Conservation (phyloP, 176 grass and related monocot species). For the Chrysopogon serrulatus region DNA sequence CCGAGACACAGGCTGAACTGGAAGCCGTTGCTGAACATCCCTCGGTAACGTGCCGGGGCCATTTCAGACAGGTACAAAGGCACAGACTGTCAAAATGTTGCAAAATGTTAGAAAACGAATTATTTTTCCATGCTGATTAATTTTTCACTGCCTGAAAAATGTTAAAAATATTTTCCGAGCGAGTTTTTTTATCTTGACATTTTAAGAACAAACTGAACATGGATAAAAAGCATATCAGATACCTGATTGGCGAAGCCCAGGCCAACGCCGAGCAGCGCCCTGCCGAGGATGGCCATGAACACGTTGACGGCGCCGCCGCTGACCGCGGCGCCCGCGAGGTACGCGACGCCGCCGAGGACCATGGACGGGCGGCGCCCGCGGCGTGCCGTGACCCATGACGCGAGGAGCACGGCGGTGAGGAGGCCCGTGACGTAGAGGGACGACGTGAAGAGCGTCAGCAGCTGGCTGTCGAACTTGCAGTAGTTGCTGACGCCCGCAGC, state of each 20-base stretch:
- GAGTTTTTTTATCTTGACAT: too few species aligned
- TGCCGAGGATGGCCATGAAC: constrained; percentile 60
- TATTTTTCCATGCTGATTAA: background rate
- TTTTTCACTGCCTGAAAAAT: background rate
- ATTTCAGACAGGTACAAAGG: constrained; percentile 58
- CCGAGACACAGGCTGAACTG: constrained; percentile 39
- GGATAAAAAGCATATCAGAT: too few species aligned
- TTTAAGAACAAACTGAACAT: too few species aligned
- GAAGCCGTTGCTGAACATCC: constrained; percentile 60
- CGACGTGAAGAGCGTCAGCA: too few species aligned
- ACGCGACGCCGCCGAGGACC: constrained; percentile 50
- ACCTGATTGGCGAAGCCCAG: constrained; percentile 57
- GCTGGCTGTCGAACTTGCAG: constrained; percentile 91
- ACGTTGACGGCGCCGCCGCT: constrained; percentile 44
- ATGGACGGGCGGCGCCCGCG: constrained; percentile 50
- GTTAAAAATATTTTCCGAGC: too few species aligned
- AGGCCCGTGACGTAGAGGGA: constrained; percentile 63
- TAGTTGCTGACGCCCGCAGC: constrained; percentile 54
- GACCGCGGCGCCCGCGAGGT: constrained; percentile 34
- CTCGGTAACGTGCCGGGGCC: constrained; percentile 29
- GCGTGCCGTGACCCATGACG: too few species aligned
- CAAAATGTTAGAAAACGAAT: background rate
- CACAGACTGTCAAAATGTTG: constrained; percentile 37
- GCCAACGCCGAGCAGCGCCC: constrained; percentile 52
- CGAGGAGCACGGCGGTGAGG: constrained; percentile 38